Percentiles rank a stretch among this genome's conserved stretches.
These are phyloP conservation scores for Fusarium sterilihyphosum DNA, from an alignment of 2,329 filamentous ascomycete genomes.

Conservation along the genomic window DNA sequence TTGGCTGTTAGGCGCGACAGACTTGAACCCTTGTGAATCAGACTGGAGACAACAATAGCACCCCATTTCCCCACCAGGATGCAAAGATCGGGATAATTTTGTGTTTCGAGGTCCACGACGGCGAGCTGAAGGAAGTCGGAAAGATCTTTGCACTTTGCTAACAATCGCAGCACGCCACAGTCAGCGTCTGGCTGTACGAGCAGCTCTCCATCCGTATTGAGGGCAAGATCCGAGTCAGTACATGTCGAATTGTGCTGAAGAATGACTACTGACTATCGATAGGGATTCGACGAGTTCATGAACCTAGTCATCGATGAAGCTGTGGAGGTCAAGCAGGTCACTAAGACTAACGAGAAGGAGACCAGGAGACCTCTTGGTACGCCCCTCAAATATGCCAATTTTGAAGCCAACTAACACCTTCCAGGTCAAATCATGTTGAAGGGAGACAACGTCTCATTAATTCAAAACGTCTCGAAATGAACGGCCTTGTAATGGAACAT, in stretches of 20 bases:
- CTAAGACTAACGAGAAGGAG: constrained; percentile 81
- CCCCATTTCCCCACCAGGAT: background rate
- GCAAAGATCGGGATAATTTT: background rate
- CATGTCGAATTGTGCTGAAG: background rate
- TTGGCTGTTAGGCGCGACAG: background rate
- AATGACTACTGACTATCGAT: background rate
- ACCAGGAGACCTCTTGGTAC: constrained; percentile 81
- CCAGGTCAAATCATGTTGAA: constrained; percentile 86
- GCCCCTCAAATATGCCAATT: constrained; percentile 29
- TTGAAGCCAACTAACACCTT: constrained; percentile 1
- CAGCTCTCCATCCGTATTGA: constrained; percentile 94
- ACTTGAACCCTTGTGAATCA: background rate
- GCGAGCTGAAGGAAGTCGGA: background rate
- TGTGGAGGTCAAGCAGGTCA: constrained; percentile 86
- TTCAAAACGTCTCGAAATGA: constrained; percentile 64
- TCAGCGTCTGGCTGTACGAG: constrained; percentile 97
- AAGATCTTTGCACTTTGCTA: constrained; percentile 21
- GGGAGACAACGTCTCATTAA: constrained; percentile 87
- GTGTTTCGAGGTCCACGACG: background rate
- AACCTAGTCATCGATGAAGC: constrained; percentile 97
- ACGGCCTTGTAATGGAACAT: background rate
- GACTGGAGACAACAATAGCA: background rate
- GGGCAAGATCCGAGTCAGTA: constrained; percentile 88
- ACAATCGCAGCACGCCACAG: constrained; percentile 73
- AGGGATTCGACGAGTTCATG: constrained; percentile 99